Evolutionary conservation across 768 basidiomycete genomes (phyloP).

Genomic region (Trametes sanguinea): DNA sequence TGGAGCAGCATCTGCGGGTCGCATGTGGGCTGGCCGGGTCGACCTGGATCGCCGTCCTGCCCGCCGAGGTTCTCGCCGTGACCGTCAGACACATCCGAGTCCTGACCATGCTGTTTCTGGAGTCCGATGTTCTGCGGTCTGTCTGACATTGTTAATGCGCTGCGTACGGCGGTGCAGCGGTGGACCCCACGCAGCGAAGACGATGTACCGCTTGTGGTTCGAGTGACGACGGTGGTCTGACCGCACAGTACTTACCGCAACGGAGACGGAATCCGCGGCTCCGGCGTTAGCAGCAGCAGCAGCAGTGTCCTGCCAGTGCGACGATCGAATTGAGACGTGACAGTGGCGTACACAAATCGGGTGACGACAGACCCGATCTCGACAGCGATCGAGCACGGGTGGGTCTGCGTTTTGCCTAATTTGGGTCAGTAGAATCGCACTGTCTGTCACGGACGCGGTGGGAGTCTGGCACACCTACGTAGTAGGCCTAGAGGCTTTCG

Average conservation of each 20-base stretch:
- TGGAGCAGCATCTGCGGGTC: not conserved
- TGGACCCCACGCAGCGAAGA: too few relatives aligned
- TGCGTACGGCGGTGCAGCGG: too few relatives aligned
- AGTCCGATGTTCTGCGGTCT: too few relatives aligned
- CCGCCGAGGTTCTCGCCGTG: too few relatives aligned
- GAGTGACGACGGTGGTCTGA: not conserved
- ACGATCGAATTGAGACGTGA: not conserved
- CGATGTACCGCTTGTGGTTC: not conserved
- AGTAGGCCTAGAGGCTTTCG: too few relatives aligned
- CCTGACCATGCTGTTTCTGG: too few relatives aligned
- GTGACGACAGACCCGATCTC: not conserved
- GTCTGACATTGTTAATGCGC: too few relatives aligned
- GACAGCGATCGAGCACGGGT: conserved; percentile 6
- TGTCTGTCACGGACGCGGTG: not conserved
- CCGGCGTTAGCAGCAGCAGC: not conserved
- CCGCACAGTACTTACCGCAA: too few relatives aligned
- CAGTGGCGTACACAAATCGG: not conserved
- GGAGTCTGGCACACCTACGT: too few relatives aligned
- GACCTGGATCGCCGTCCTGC: not conserved
- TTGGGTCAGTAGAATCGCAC: conserved; percentile 3
- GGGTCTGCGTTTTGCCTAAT: not conserved
- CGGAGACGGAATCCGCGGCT: not conserved
- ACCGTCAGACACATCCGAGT: too few relatives aligned
- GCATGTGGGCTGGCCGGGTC: not conserved
- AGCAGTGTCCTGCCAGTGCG: not conserved